Evolutionary conservation across 2,329 filamentous ascomycete species (phyloP).

Genomic region (Penicillium rolfsii): DNA sequence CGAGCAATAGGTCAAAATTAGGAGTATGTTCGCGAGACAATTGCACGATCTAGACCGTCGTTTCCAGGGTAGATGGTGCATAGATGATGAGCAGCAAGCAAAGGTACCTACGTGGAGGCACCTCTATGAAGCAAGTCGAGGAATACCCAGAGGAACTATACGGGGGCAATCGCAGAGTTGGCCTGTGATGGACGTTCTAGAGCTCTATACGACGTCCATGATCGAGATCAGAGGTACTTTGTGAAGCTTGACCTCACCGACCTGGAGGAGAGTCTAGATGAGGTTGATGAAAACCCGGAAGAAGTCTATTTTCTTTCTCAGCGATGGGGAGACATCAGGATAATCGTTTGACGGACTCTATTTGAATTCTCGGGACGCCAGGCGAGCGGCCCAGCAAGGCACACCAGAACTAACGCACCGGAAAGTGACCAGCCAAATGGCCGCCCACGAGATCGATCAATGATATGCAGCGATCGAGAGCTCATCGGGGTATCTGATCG

Average conservation of each 20-base stretch:
- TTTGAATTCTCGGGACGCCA: constrained; percentile 27
- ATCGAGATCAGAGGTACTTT: background rate
- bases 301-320: constrained; percentile 12
- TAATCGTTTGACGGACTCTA: constrained; percentile 24
- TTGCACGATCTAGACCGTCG: constrained; percentile 16
- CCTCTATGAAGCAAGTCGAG: background rate
- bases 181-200: background rate
- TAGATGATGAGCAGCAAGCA: constrained; percentile 6
- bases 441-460: constrained; percentile 27
- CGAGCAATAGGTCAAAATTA: constrained; percentile 10
- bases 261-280: background rate
- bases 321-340: constrained; percentile 14
- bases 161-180: background rate
- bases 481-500: constrained; percentile 18
- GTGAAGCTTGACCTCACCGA: background rate
- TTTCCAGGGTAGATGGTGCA: constrained; percentile 10
- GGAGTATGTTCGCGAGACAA: constrained; percentile 17
- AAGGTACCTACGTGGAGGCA: constrained; percentile 19
- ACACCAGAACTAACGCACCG: constrained; percentile 15
- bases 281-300: background rate
- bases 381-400: constrained; percentile 4
- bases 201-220: background rate
- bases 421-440: constrained; percentile 11
- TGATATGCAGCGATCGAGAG: constrained; percentile 24
- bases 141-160: background rate